Percentiles rank a stretch among this genome's conserved stretches.
These are phyloP conservation scores for Talaromyces adpressus DNA, from an alignment of 495 filamentous ascomycete genomes.

Conservation along the genomic window DNA sequence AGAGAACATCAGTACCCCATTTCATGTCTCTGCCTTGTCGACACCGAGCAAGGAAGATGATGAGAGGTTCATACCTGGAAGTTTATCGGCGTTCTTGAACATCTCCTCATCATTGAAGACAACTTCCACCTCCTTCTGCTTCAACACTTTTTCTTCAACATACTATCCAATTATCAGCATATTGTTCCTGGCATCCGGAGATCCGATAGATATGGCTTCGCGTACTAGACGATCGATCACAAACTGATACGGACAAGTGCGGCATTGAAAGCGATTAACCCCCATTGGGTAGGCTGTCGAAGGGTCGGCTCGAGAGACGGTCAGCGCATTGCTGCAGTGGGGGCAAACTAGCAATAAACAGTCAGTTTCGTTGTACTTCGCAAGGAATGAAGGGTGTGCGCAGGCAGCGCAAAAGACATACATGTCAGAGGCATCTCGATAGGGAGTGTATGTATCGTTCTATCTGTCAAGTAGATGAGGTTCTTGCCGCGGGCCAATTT, in stretches of 20 bases:
- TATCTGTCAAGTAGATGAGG: neutral
- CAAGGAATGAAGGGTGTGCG: neutral
- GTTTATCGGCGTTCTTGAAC: constrained; percentile 86
- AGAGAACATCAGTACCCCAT: neutral
- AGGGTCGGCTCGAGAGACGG: constrained; percentile 49
- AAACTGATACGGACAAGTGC: constrained; percentile 86
- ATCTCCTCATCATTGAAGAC: constrained; percentile 81
- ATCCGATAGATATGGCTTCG: neutral
- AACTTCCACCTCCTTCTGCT: constrained; percentile 80
- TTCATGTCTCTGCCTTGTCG: neutral
- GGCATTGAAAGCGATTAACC: constrained; percentile 80
- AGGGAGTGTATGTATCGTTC: neutral
- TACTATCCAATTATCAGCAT: constrained; percentile 38
- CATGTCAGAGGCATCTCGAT: constrained; percentile 37
- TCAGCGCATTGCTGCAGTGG: constrained; percentile 84
- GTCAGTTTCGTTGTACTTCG: neutral
- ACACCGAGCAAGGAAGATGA: neutral
- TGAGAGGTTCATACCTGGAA: constrained; percentile 41
- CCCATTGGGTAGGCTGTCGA: constrained; percentile 39
- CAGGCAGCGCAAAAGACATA: constrained; percentile 17
- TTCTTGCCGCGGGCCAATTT: neutral
- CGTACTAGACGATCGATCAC: constrained; percentile 41
- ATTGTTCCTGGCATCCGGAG: neutral
- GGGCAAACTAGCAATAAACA: constrained; percentile 65
- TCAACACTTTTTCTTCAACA: constrained; percentile 65